Conservation (phyloP, 495 filamentous ascomycete genomes). For the Pyrenopolyporus hunteri region DNA sequence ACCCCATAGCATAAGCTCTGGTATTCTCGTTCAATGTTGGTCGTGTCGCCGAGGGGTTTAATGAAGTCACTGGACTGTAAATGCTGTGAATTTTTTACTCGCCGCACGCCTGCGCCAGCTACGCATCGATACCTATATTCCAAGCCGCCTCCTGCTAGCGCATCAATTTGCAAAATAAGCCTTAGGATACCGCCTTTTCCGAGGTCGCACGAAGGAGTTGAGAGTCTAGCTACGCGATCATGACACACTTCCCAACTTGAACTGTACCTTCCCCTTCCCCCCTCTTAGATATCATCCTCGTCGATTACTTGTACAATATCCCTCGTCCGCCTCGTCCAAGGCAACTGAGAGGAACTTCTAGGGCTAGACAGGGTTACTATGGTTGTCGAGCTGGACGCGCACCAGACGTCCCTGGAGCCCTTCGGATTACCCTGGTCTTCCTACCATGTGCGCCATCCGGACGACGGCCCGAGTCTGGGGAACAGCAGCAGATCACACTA, state of each 20-base stretch:
- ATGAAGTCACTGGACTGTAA: constrained; percentile 14
- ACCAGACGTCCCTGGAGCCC: constrained; percentile 32
- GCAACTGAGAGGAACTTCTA: not conserved
- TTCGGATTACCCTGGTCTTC: constrained; percentile 31
- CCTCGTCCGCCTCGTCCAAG: not conserved
- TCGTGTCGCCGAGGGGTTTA: constrained; percentile 13
- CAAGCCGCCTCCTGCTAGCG: not conserved
- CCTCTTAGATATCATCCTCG: not conserved
- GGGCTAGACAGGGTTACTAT: constrained; percentile 23
- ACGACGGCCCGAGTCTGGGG: constrained; percentile 12
- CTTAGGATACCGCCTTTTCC: not conserved
- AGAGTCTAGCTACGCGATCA: constrained; percentile 28
- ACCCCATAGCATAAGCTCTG: no score
- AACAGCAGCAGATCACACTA: constrained; percentile 23
- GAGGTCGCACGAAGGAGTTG: constrained; percentile 2
- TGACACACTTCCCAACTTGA: constrained; percentile 37
- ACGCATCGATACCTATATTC: not conserved
- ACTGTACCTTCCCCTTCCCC: not conserved
- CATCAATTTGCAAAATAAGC: not conserved
- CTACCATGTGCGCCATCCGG: constrained; percentile 5
- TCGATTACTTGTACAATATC: not conserved
- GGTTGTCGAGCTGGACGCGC: constrained; percentile 30
- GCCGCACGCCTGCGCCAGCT: not conserved
- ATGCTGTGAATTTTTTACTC: not conserved
- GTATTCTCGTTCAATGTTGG: not conserved